phyloP scores from a whole-genome alignment of 495 filamentous ascomycete genomes.

The Trichoderma gamsii region DNA sequence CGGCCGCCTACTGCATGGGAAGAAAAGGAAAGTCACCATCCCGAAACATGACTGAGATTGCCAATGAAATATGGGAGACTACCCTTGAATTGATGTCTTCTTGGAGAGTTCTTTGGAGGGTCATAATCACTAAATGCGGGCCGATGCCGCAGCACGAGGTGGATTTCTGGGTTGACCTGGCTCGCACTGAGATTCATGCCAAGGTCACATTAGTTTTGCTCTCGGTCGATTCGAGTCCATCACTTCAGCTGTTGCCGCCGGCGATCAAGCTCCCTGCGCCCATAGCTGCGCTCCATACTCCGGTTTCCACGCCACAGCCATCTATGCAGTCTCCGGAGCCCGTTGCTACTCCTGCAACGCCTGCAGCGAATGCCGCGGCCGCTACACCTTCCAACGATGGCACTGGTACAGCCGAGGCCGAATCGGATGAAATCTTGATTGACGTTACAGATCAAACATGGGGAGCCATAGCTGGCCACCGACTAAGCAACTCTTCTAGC shows the following conservation, averaged over 20 bases:
- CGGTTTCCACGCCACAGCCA: constrained; percentile 53
- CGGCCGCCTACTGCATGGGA: constrained; percentile 71
- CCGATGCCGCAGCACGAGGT: constrained; percentile 69
- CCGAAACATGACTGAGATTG: constrained; percentile 55
- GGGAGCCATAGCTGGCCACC: constrained; percentile 66
- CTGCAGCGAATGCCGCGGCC: constrained; percentile 41
- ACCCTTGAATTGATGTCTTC: constrained; percentile 69
- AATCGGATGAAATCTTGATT: constrained; percentile 66
- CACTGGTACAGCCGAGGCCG: constrained; percentile 41
- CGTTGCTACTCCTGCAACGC: constrained; percentile 42
- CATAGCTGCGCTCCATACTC: constrained; percentile 42
- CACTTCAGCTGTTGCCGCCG: constrained; percentile 57
- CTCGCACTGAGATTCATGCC: constrained; percentile 37
- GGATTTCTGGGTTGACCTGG: constrained; percentile 49
- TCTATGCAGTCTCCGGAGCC: constrained; percentile 52
- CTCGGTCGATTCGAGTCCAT: constrained; percentile 59
- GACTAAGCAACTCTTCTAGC: constrained; percentile 61
- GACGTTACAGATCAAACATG: constrained; percentile 78
- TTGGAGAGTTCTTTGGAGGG: constrained; percentile 68
- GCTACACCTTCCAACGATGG: constrained; percentile 54
- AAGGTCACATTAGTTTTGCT: constrained; percentile 54
- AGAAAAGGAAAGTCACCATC: constrained; percentile 52
- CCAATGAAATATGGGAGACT: constrained; percentile 77
- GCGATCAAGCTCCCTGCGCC: constrained; percentile 37
- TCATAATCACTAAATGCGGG: constrained; percentile 70